Evolutionary conservation across 441 rosid species (phyloP), one percentile per base, ranked within the genome.

Genomic region (Syzygium malaccense): DNA sequence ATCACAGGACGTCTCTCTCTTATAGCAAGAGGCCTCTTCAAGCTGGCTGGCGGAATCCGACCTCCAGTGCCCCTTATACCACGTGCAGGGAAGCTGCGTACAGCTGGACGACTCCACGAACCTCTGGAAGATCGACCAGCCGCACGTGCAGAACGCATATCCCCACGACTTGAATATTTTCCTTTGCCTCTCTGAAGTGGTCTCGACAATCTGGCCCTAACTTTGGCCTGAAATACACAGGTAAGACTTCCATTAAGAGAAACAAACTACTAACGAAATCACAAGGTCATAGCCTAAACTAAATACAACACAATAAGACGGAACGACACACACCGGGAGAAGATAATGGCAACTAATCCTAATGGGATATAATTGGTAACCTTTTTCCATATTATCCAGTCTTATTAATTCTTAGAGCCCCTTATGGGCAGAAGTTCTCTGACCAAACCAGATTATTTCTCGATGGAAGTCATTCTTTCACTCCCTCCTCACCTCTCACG

Each of bases 121-220:
- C 95, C 95, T 92, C 98, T 94, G 85, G 90, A 91, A 90, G 92
- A 92, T 89, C 96, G 93, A 90, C 94, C 95, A 91, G 92, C 54
- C 80, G 93, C 98, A 58, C 93, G 96, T 88, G 95, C 95, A 89
- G 96, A 89, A 86, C 96, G 95, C 78, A 89, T 91, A 91, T 94
- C 95, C 85, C 94, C 92, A 71, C 94, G 98, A 89, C 93, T 92
- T 7, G 87, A 57, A 91, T 93, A 94, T 87, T 94, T 96, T 85
- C 95, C 94, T 91, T 95, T 95, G 85, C 96, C 97, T 92, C 95
- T 95, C 86, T 98, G 98, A 92, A 93, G 98, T 37, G 99, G 99
- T 89, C 99, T 94, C 55, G 99, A 98, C 90, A 97, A 92, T 87
- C 99, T 96, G 68, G 99, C 99, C 92, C 99, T 95, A 87, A 98